phyloP scores from a whole-genome alignment of 768 basidiomycete species.

The Coprinopsis cinerea region DNA sequence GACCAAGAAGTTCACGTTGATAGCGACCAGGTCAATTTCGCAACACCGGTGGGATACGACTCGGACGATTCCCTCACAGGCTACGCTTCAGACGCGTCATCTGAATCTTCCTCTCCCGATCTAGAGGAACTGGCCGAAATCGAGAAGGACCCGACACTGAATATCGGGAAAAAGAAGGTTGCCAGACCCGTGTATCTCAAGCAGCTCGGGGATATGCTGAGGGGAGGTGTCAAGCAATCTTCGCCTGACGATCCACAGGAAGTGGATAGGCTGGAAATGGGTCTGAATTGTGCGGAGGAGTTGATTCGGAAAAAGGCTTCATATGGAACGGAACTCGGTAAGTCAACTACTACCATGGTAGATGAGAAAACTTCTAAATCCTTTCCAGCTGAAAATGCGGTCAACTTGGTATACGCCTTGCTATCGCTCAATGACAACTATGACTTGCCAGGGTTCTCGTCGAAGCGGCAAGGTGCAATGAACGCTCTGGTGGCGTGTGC shows the following conservation, averaged over 20 bases:
- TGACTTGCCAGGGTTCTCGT: slow-evolving; percentile 74
- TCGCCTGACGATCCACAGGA: slow-evolving; percentile 55
- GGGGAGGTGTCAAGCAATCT: slow-evolving; percentile 45
- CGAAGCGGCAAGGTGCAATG: slow-evolving; percentile 68
- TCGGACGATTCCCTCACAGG: slow-evolving; percentile 85
- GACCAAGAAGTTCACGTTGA: slow-evolving; percentile 1
- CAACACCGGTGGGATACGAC: slow-evolving; percentile 41
- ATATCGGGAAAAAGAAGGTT: slow-evolving; percentile 62
- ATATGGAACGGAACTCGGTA: slow-evolving; percentile 88
- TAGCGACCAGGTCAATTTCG: too few species aligned
- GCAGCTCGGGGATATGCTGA: slow-evolving; percentile 77
- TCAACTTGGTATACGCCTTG: slow-evolving; percentile 69
- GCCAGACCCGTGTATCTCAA: slow-evolving; percentile 85
- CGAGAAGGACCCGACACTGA: slow-evolving; percentile 79
- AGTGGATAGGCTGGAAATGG: slow-evolving; percentile 77
- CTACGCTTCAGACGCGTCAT: slow-evolving; percentile 62
- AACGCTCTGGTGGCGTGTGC: slow-evolving; percentile 77
- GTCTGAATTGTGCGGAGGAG: slow-evolving; percentile 70
- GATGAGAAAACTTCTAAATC: neutral
- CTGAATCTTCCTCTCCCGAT: slow-evolving; percentile 73
- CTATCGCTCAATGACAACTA: slow-evolving; percentile 78
- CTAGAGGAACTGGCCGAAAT: slow-evolving; percentile 77
- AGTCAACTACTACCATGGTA: slow-evolving; percentile 18
- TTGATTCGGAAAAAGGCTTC: slow-evolving; percentile 77
- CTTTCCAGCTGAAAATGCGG: slow-evolving; percentile 78